phyloP scores from a whole-genome alignment of 129 eudicot species.

The Helianthus annuus region DNA sequence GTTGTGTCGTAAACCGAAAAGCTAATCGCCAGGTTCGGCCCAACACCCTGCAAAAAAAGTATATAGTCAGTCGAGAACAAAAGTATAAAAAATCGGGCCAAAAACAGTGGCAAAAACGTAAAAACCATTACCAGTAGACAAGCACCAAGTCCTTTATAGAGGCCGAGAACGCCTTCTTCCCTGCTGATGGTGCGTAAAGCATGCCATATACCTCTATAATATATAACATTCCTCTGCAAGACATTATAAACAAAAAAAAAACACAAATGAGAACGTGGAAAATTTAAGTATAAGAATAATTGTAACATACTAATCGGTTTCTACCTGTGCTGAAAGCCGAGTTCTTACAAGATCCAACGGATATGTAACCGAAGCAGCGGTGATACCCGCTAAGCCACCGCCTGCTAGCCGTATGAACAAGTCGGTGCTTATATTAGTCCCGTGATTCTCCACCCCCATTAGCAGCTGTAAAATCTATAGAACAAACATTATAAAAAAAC shows the following conservation, averaged over 20 bases:
- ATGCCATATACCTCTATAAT: slow-evolving; percentile 89
- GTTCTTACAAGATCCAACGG: slow-evolving; percentile 96
- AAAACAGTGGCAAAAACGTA: neutral
- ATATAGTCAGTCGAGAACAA: neutral
- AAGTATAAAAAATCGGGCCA: neutral
- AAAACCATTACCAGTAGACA: slow-evolving; percentile 63
- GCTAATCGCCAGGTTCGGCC: too few relatives aligned
- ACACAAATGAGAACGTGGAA: neutral
- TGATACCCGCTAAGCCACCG: slow-evolving; percentile 93
- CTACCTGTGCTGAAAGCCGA: slow-evolving; percentile 90
- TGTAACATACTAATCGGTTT: neutral
- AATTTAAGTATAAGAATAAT: neutral
- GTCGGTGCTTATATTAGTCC: slow-evolving; percentile 63
- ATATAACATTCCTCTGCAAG: slow-evolving; percentile 75
- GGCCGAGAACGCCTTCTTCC: slow-evolving; percentile 82
- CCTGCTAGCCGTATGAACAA: slow-evolving; percentile 74
- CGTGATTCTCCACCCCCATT: slow-evolving; percentile 57
- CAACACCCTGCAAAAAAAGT: slow-evolving; percentile 49
- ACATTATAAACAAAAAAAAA: slow-evolving; percentile 16
- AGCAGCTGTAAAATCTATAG: slow-evolving; percentile 58
- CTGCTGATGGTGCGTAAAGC: slow-evolving; percentile 73
- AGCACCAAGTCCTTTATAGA: slow-evolving; percentile 97
- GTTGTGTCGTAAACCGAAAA: too few relatives aligned
- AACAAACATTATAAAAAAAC: slow-evolving; percentile 33
- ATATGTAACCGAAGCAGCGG: slow-evolving; percentile 90